Base-by-base conservation (phyloP, 2,329 filamentous ascomycete genomes). In the Microcyclospora pomicola region DNA sequence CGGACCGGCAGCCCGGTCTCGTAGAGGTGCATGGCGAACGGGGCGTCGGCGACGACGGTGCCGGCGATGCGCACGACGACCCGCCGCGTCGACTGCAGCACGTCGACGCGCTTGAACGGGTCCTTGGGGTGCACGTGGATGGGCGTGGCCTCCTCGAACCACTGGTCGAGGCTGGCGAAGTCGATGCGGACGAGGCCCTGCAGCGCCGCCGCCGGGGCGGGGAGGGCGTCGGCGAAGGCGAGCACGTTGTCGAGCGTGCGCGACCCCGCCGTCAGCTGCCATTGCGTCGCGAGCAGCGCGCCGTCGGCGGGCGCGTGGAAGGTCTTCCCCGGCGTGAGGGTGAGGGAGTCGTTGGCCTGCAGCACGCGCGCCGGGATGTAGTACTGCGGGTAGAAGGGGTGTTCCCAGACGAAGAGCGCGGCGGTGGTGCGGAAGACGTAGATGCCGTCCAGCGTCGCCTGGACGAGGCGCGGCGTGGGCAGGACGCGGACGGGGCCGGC, bases 91-190 rank as follows among this genome's bases (percentile, higher is more conserved):
- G 74, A 78, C 1, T 62, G 61, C 5, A 81, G 54, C 16, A 75
- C 68, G 39, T 80, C 76, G 42, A 82, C 61, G 10, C 77, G 68
- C 46, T 77, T 77, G 59, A 72, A 80, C 0, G 77, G 77, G 38
- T 81, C 76, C 44, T 79, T 80, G 0, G 77, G 76, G 41, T 82
- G 77, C 3, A 73, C 65, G 47, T 68, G 68, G 38, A 80, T 69
- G 1, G 66, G 69, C 1, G 62, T 59, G 36, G 77, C 73, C 56
- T 80, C 76, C 49, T 77, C 74, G 46, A 67, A 67, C 67, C 67
- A 71, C 34, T 60, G 52, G 31, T 67, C 64, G 34, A 53, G 34
- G 14, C 40, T 32, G 10, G 15, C 41, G 40, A 56, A 55, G 27
- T 48, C 43, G 34, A 56, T 46, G 27, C 50, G 52, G 9, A 54